Base-by-base conservation (phyloP, 345 rosid species). In the Dipteronia sinensis region DNA sequence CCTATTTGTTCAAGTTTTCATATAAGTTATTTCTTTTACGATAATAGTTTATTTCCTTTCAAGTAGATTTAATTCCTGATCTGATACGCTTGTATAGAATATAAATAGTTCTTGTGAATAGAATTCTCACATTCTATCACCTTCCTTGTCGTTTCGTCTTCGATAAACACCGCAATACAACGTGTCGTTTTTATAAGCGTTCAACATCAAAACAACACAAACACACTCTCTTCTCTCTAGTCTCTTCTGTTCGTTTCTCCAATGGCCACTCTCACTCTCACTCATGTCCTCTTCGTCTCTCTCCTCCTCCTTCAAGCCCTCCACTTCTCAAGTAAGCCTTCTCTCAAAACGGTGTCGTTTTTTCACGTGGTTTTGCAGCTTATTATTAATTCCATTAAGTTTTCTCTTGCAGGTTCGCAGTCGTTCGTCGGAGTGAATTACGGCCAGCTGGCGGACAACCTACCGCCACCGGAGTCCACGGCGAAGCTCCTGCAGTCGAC, bases 391-490 rank as follows among this genome's bases (percentile, higher is more conserved):
- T 11, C 13, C 49, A 10, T 46, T 59, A 19, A 4, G 64, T 9
- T 59, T 59, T 56, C 62, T 34, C 9, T 17, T 11, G 46, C 87
- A 95, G 98, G 82, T 38, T 83, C 94, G 53, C 88, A 95, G 77
- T 76, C 97, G 2, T 95, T 91, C 84, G 83, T 95, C 49, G 98
- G 97, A 38, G 92, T 92, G 46, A 95, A 93, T 86, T 95, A 93
- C 74, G 98, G 98, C 16, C 92, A 90, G 79, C 89, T 93, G 40
- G 97, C 98, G 17, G 90, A 95, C 82, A 95, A 95, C 78, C 91
- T 95, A 27, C 98, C 98, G 70, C 90, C 94, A n/a, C 95, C 98
- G 6, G 77, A 85, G 0, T 88, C 92, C 64, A 95, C 98, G 16
- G 94, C 90, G 20, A 93, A 87, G 92, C 95, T 95, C 64, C 92